These are phyloP conservation scores for Lizonia empirigonia DNA, from an alignment of 2,329 filamentous ascomycete genomes.

Conservation along the genomic window DNA sequence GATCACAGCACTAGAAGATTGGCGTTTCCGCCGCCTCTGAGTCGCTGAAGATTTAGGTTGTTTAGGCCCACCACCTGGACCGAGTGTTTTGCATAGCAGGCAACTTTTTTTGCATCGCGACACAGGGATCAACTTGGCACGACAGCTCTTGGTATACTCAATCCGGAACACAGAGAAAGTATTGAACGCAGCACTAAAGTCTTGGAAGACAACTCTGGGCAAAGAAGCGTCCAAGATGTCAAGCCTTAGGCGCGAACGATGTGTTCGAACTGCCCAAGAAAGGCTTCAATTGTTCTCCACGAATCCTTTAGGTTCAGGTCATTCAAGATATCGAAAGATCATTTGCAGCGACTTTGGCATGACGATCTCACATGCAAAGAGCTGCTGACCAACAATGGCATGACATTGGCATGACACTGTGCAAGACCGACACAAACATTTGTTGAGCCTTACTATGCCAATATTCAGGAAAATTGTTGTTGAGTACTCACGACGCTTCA, in stretches of 20 bases:
- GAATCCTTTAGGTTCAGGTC: too few relatives aligned
- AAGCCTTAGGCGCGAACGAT: too few relatives aligned
- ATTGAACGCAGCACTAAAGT: conserved; percentile 37
- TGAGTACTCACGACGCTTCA: not conserved
- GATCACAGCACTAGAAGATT: conserved; percentile 30
- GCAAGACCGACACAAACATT: not conserved
- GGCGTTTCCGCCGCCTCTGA: conserved; percentile 18
- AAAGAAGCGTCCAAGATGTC: not conserved
- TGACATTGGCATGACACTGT: not conserved
- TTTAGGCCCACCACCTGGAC: conserved; percentile 2
- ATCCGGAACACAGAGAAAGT: conserved; percentile 20
- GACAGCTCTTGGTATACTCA: conserved; percentile 25
- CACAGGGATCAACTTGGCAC: conserved; percentile 2
- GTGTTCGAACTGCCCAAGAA: too few relatives aligned
- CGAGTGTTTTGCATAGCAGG: conserved; percentile 8
- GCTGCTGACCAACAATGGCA: not conserved
- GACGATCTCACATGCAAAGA: too few relatives aligned
- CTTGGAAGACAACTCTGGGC: conserved; percentile 25
- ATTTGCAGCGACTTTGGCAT: too few relatives aligned
- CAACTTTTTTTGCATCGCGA: not conserved
- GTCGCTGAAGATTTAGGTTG: conserved; percentile 5
- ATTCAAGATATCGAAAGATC: too few relatives aligned
- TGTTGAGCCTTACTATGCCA: not conserved
- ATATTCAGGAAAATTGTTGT: not conserved
- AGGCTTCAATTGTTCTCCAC: too few relatives aligned